A percentile compares a stretch with the other conserved stretches of the same genome.
Conservation (phyloP, 192 early-diverging fungal species). For the Backusella australiensis region DNA sequence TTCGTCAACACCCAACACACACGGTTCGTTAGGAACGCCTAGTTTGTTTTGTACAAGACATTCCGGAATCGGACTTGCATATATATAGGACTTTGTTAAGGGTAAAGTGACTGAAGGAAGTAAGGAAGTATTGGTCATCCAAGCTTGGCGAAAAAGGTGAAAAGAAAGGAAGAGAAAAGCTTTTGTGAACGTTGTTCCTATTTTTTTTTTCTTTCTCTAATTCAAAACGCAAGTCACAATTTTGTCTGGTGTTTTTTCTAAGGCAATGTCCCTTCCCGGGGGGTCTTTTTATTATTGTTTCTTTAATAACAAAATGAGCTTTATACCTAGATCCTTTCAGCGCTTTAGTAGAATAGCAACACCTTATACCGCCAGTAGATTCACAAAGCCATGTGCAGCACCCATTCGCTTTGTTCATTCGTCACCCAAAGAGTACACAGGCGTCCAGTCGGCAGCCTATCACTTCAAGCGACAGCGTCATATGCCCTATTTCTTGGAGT, state of each 20-base stretch:
- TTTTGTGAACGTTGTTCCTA: not conserved
- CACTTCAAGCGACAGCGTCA: constrained; percentile 36
- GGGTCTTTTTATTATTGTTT: not conserved
- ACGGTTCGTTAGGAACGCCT: constrained; percentile 42
- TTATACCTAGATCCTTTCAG: not conserved
- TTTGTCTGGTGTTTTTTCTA: not conserved
- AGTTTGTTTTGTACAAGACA: constrained; percentile 6
- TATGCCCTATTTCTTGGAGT: constrained; percentile 36
- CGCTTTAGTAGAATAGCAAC: not conserved
- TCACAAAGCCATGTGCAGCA: not conserved
- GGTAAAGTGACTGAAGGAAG: constrained; percentile 25
- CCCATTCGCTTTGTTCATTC: constrained; percentile 2
- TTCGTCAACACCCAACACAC: constrained; percentile 92
- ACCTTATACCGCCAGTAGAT: not conserved
- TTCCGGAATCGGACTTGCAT: constrained; percentile 30
- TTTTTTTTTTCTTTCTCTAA: not conserved
- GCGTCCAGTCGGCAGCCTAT: constrained; percentile 23
- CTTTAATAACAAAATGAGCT: not conserved
- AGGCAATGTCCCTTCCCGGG: not conserved
- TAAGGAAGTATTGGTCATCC: not conserved
- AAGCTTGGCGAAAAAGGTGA: not conserved
- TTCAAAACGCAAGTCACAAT: not conserved
- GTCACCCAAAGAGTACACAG: constrained; percentile 14
- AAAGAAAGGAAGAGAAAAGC: not conserved
- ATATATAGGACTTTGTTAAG: constrained; percentile 43